Percentiles rank a stretch among this genome's conserved stretches.
Evolutionary conservation across 495 filamentous ascomycete species (phyloP).

Genomic region (Penicillium psychrofluorescens): DNA sequence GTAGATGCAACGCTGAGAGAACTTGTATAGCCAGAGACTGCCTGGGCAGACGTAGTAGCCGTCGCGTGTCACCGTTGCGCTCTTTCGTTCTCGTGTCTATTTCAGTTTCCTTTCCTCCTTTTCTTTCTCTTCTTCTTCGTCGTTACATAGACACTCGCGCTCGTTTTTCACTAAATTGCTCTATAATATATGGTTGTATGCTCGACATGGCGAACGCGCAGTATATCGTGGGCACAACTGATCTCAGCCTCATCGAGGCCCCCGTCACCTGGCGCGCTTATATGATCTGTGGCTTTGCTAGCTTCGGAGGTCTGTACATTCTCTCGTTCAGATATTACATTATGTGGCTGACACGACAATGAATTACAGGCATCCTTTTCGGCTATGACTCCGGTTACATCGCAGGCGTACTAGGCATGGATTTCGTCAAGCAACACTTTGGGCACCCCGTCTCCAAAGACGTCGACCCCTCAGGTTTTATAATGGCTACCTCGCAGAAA

Average conservation of each 20-base stretch:
- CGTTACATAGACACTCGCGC: no score
- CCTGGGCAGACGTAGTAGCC: no score
- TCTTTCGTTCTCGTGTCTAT: background rate
- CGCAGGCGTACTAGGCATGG: constrained; percentile 46
- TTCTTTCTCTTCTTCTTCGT: background rate
- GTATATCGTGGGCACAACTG: constrained; percentile 8
- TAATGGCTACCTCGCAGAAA: constrained; percentile 13
- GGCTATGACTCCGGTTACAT: constrained; percentile 51
- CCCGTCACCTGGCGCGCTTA: constrained; percentile 55
- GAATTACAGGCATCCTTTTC: constrained; percentile 35
- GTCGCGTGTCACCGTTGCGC: background rate
- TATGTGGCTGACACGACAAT: background rate
- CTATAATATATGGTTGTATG: background rate
- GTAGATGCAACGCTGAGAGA: no score
- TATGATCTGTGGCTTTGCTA: constrained; percentile 50
- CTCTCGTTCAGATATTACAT: background rate
- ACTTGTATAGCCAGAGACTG: no score
- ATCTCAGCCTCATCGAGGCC: constrained; percentile 42
- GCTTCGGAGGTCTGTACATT: constrained; percentile 38
- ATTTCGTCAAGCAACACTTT: constrained; percentile 43
- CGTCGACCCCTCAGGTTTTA: constrained; percentile 6
- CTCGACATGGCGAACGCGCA: constrained; percentile 3
- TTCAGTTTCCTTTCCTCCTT: background rate
- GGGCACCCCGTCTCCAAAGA: constrained; percentile 9
- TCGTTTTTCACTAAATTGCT: no score